Conservation (phyloP, 228 moss, liverwort and hornwort genomes). For the Sphagnum magellanicum region DNA sequence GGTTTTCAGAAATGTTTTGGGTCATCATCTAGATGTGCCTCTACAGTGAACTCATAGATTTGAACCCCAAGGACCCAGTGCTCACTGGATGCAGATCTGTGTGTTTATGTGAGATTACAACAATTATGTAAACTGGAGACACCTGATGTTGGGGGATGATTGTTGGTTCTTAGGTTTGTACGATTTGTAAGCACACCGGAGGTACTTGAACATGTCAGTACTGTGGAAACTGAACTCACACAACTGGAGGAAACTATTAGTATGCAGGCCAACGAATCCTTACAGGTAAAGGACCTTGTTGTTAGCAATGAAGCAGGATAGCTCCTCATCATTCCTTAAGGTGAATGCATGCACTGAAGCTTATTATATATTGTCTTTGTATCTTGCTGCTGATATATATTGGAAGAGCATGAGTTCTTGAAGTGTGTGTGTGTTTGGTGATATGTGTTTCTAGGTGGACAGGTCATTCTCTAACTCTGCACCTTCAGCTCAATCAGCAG, state of each 20-base stretch:
- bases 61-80: too few relatives aligned
- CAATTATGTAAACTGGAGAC: too few relatives aligned
- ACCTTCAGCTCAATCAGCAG: constrained; percentile 26
- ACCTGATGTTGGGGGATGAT: neutral
- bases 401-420: too few relatives aligned
- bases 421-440: constrained; percentile 4
- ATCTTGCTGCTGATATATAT: too few relatives aligned
- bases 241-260: constrained; percentile 57
- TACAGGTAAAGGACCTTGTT: constrained; percentile 20
- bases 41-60: too few relatives aligned
- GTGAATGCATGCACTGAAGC: neutral
- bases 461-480: constrained; percentile 15
- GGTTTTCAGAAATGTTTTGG: too few relatives aligned
- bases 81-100: too few relatives aligned
- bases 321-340: neutral
- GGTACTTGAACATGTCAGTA: constrained; percentile 62
- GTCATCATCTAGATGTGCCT: too few relatives aligned
- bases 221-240: constrained; percentile 55
- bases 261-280: constrained; percentile 41
- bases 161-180: constrained; percentile 36
- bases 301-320: neutral
- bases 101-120: too few relatives aligned
- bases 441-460: constrained; percentile 17
- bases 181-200: constrained; percentile 66
- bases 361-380: neutral